A percentile compares a stretch with the other conserved stretches of the same genome.
Conservation (phyloP, 768 basidiomycete genomes). For the Trichaptum fuscoviolaceum region DNA sequence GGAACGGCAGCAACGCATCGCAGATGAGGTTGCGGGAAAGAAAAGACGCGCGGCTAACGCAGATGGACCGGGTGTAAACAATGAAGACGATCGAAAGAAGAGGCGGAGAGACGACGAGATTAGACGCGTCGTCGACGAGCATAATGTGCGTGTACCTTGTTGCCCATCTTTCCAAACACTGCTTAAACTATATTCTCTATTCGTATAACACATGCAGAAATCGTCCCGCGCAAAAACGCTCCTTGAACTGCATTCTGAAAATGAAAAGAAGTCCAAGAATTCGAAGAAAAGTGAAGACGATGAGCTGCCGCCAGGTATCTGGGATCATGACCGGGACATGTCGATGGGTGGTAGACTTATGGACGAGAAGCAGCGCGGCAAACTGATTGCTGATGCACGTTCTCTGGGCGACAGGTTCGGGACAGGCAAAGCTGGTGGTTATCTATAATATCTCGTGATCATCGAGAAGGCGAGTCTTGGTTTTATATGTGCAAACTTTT, state of each 20-base stretch:
- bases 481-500: neutral
- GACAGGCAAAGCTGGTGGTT: conserved; percentile 61
- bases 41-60: conserved; percentile 64
- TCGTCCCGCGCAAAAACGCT: conserved; percentile 48
- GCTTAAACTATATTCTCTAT: conserved; percentile 3
- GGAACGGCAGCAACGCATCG: conserved; percentile 85
- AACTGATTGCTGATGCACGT: conserved; percentile 75
- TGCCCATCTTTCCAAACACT: neutral
- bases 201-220: conserved; percentile 31
- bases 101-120: conserved; percentile 65
- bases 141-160: conserved; percentile 52
- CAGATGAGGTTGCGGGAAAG: conserved; percentile 92
- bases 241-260: conserved; percentile 43
- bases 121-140: conserved; percentile 66
- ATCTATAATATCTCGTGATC: conserved; percentile 35
- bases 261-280: conserved; percentile 25
- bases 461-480: neutral
- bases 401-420: conserved; percentile 84
- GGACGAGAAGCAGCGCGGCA: conserved; percentile 79
- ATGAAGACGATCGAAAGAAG: conserved; percentile 40
- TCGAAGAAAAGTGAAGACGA: conserved; percentile 35
- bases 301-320: conserved; percentile 62
- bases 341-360: conserved; percentile 78
- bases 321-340: conserved; percentile 95
- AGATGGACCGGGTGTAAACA: conserved; percentile 25